phyloP scores from a whole-genome alignment of 2,329 filamentous ascomycete species.

The Pyricularia grisea region DNA sequence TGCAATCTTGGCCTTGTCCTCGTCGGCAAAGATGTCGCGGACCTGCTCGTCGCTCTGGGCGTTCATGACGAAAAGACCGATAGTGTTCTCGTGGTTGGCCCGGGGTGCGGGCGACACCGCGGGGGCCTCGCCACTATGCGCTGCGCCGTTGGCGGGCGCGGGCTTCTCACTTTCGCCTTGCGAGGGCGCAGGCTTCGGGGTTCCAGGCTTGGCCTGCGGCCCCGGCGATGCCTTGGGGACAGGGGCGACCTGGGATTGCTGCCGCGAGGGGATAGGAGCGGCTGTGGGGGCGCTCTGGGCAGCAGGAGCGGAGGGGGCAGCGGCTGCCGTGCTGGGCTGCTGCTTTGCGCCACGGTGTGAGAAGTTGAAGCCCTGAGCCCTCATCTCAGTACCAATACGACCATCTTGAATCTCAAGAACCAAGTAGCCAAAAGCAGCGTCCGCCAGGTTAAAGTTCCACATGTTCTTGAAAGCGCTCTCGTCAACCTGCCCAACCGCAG shows the following conservation, averaged over 20 bases:
- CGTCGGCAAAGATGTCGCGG: constrained; percentile 70
- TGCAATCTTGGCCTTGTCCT: constrained; percentile 73
- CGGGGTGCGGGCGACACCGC: constrained; percentile 49
- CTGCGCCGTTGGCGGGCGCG: constrained; percentile 39
- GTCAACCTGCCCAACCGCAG: constrained; percentile 78
- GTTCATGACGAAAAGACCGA: constrained; percentile 85
- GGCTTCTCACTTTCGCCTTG: constrained; percentile 51
- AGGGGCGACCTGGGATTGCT: background rate
- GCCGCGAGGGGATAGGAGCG: constrained; percentile 16
- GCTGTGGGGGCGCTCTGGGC: constrained; percentile 23
- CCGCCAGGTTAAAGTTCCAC: constrained; percentile 99
- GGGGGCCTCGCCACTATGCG: constrained; percentile 39
- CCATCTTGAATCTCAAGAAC: constrained; percentile 93
- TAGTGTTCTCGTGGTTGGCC: constrained; percentile 53
- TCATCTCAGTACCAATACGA: constrained; percentile 96
- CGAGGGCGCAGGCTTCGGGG: constrained; percentile 34
- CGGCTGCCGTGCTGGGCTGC: constrained; percentile 25
- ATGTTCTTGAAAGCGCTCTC: constrained; percentile 99
- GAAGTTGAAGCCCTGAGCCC: constrained; percentile 98
- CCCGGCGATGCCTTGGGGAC: constrained; percentile 1
- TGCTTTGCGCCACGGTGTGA: constrained; percentile 87
- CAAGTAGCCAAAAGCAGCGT: constrained; percentile 93
- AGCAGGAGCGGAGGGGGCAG: constrained; percentile 18
- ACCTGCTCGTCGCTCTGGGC: constrained; percentile 76
- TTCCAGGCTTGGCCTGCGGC: constrained; percentile 27